Base-by-base conservation (phyloP, 192 early-diverging fungal species). In the Dispira parvispora region DNA sequence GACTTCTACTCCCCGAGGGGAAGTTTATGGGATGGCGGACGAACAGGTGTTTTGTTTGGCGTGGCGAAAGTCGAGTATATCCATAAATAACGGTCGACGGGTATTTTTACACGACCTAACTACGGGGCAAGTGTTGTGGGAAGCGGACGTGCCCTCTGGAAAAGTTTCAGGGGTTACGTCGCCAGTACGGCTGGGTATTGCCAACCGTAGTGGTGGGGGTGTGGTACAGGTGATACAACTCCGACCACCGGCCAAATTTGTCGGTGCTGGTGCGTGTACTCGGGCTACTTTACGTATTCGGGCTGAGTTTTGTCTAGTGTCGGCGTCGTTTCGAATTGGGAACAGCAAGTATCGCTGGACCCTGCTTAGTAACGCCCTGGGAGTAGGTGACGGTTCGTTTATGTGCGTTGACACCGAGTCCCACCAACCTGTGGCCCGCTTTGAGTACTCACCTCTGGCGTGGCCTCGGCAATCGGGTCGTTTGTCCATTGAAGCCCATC, bases 331-430 rank as follows among this genome's bases (percentile, higher is more conserved):
- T 21, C 58, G 45, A 8, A 45, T 43, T n/a, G 4, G 45, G n/a
- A 44, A 44, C 14, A 42, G 8, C 28, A 61, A 61, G 43, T 38
- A 45, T 8, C 58, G 58, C 26, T 61, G 58, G 58, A 43, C 42
- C 16, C n/a, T 61, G 11, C 42, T 61, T 20, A 61, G 58, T 25
- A 61, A 61, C 42, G 58, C 58, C 43, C 58, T 61, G 11, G 58
- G 58, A 12, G n/a, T 61, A 9, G 58, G 58, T 0, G 58, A 61
- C 42, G 58, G 58, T 21, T 25, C 58, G 2, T 61, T 61, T 44
- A 25, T 61, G 43, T 61, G 58, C 43, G 45, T 61, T 38, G 58
- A 61, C n/a, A 61, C 58, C 58, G 58, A 18, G 28, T 38, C 58
- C 58, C 28, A 38, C 12, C 18, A 61, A 8, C 58, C 58, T 4